Conservation (phyloP, 768 basidiomycete species). For the Hericium alpestre region DNA sequence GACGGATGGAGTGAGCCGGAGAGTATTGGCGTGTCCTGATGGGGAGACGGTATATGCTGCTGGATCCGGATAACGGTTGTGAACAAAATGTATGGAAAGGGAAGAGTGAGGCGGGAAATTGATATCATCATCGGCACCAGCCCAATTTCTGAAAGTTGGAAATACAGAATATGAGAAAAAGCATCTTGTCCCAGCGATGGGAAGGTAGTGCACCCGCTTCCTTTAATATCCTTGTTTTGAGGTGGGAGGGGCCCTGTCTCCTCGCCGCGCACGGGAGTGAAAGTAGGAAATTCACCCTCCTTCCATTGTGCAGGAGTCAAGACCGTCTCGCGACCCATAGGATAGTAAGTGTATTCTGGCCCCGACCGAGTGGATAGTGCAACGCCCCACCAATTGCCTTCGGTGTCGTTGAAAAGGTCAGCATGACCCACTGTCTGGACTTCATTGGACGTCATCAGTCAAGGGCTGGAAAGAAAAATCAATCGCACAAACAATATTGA, state of each 20-base stretch:
- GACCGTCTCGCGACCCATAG: constrained; percentile 28
- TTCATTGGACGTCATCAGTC: background rate
- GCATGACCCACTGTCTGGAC: constrained; percentile 30
- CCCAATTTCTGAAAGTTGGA: background rate
- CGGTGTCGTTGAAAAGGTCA: constrained; percentile 24
- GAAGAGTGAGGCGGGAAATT: constrained; percentile 14
- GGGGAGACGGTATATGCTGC: constrained; percentile 11
- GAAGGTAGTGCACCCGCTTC: background rate
- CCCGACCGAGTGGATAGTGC: constrained; percentile 15
- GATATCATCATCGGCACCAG: constrained; percentile 11
- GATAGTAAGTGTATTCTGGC: background rate
- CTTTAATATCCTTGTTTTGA: background rate
- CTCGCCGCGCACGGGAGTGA: constrained; percentile 9
- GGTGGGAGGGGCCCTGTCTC: constrained; percentile 1
- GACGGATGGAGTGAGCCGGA: constrained; percentile 16
- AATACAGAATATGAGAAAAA: background rate
- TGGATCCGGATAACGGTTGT: constrained; percentile 20
- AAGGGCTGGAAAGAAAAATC: background rate
- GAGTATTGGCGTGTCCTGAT: constrained; percentile 16
- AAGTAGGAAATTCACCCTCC: constrained; percentile 17
- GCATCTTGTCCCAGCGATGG: background rate
- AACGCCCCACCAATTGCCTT: constrained; percentile 21
- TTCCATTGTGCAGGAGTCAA: constrained; percentile 24
- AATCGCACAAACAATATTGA: constrained; percentile 1
- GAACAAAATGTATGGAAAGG: constrained; percentile 20